A percentile compares a stretch with the other conserved stretches of the same genome.
Conservation (phyloP, 495 filamentous ascomycete species). For the Amphirosellinia nigrospora region DNA sequence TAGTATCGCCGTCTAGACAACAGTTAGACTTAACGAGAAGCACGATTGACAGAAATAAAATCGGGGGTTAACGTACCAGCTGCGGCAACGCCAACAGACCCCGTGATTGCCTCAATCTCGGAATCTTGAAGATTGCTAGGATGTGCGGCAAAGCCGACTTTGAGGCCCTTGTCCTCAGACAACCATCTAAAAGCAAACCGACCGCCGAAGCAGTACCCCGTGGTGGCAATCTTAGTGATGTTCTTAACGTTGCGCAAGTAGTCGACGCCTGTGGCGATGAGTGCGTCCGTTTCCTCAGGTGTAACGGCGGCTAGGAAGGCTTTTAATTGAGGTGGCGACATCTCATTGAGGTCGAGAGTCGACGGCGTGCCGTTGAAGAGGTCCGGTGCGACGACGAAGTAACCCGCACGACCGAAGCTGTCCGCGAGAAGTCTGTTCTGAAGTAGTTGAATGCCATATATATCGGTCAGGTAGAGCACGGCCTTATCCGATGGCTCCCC, state of each 20-base stretch:
- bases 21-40: slow-evolving; percentile 15
- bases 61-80: slow-evolving; percentile 55
- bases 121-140: slow-evolving; percentile 68
- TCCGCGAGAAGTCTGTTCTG: slow-evolving; percentile 78
- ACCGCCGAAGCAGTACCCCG: slow-evolving; percentile 69
- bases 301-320: slow-evolving; percentile 62
- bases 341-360: slow-evolving; percentile 52
- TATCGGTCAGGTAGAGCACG: slow-evolving; percentile 63
- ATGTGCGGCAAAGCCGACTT: slow-evolving; percentile 72
- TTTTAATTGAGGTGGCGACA: slow-evolving; percentile 59
- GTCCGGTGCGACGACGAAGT: slow-evolving; percentile 76
- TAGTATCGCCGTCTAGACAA: slow-evolving; percentile 61
- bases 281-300: slow-evolving; percentile 63
- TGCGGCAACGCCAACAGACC: slow-evolving; percentile 71
- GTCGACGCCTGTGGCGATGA: slow-evolving; percentile 65
- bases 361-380: slow-evolving; percentile 69
- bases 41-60: background rate
- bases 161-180: slow-evolving; percentile 53
- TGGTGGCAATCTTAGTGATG: slow-evolving; percentile 66
- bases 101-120: slow-evolving; percentile 67
- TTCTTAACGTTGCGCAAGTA: slow-evolving; percentile 62
- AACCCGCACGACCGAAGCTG: slow-evolving; percentile 76
- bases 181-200: slow-evolving; percentile 50
- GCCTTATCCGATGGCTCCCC: slow-evolving; percentile 48
- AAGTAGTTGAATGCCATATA: slow-evolving; percentile 64